Evolutionary conservation across 805 yeast species (phyloP).

Genomic region (Candida boleticola): DNA sequence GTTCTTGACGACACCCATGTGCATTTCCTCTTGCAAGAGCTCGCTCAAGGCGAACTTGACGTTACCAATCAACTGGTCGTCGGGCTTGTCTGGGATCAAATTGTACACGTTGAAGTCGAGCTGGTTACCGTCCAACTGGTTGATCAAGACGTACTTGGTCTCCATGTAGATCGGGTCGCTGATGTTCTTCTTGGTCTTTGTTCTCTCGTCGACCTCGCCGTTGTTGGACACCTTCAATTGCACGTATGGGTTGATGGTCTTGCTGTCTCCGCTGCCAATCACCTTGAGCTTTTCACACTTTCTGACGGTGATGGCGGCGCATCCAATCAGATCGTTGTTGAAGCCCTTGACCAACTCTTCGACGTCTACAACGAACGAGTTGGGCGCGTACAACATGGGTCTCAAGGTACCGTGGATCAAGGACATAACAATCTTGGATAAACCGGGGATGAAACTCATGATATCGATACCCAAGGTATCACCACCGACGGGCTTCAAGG

Average conservation of each 20-base stretch:
- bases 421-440: constrained; percentile 66
- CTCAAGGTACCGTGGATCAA: constrained; percentile 68
- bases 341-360: constrained; percentile 66
- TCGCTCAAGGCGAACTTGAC: constrained; percentile 57
- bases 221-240: constrained; percentile 36
- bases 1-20: constrained; percentile 43
- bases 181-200: constrained; percentile 56
- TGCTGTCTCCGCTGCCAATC: constrained; percentile 20
- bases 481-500: constrained; percentile 84
- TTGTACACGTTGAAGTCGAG: constrained; percentile 54
- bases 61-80: constrained; percentile 48
- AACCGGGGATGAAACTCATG: constrained; percentile 82
- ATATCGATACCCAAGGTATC: constrained; percentile 83
- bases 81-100: constrained; percentile 51
- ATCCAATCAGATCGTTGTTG: constrained; percentile 68
- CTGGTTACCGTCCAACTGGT: constrained; percentile 51
- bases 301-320: constrained; percentile 59
- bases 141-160: constrained; percentile 57
- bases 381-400: constrained; percentile 82
- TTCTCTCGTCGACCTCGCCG: constrained; percentile 46
- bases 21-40: constrained; percentile 52
- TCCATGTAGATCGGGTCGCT: constrained; percentile 67
- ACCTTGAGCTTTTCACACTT: constrained; percentile 50
- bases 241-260: constrained; percentile 60
- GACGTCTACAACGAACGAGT: constrained; percentile 71